Evolutionary conservation across 2,329 filamentous ascomycete species (phyloP).

Genomic region (Epichloe gansuensis): DNA sequence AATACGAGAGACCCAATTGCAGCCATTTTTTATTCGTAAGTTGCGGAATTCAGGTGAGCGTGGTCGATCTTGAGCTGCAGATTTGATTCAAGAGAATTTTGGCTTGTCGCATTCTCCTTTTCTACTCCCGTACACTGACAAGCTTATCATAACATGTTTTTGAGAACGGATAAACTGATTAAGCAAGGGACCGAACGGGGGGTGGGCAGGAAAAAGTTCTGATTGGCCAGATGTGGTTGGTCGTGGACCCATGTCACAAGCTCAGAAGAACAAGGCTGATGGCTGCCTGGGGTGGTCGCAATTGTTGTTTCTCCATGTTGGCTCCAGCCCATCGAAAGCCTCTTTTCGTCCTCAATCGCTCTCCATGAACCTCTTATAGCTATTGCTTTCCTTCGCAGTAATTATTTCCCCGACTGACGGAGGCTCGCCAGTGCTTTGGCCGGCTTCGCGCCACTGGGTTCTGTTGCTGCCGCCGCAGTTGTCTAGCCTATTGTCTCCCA

Average conservation of each 20-base stretch:
- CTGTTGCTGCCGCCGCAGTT: slow-evolving; percentile 1
- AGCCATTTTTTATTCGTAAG: slow-evolving; percentile 46
- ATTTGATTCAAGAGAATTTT: not conserved
- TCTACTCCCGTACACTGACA: not conserved
- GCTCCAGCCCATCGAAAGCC: not conserved
- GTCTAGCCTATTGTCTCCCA: slow-evolving; percentile 2
- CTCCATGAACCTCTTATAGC: not conserved
- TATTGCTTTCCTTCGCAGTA: not conserved
- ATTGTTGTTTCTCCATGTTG: not conserved
- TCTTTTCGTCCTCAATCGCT: not conserved
- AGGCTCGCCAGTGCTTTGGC: not conserved
- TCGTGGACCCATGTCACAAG: slow-evolving; percentile 1
- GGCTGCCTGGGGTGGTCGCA: not conserved
- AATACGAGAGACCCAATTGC: slow-evolving; percentile 85
- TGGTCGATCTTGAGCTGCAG: not conserved
- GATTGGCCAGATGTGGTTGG: slow-evolving; percentile 1
- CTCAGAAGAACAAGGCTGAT: not conserved
- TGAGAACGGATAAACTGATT: slow-evolving; percentile 19
- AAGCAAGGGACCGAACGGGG: slow-evolving; percentile 10
- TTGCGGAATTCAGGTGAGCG: not conserved
- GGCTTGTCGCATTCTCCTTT: not conserved
- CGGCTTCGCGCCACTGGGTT: not conserved
- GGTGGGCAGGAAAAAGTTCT: slow-evolving; percentile 12
- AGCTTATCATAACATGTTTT: slow-evolving; percentile 1
- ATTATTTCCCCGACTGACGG: not conserved